These are phyloP conservation scores for Medicago arabica DNA, from an alignment of 306 rosid genomes.

Conservation along the genomic window DNA sequence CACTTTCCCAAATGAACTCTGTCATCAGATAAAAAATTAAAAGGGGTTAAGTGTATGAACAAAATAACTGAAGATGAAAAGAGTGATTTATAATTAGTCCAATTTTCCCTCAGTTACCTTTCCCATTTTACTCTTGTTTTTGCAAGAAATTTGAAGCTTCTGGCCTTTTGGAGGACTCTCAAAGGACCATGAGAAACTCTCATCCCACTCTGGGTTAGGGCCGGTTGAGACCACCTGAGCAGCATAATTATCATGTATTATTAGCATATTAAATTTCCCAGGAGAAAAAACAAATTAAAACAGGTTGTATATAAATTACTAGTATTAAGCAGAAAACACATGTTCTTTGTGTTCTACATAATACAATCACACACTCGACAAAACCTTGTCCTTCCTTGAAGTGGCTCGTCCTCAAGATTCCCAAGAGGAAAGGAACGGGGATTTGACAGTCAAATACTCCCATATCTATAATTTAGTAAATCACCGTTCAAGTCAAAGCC, in stretches of 20 bases:
- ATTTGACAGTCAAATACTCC: conserved; percentile 24
- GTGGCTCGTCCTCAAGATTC: neutral
- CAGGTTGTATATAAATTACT: neutral
- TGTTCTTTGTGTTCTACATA: conserved; percentile 11
- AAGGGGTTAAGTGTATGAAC: conserved; percentile 2
- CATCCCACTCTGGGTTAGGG: conserved; percentile 97
- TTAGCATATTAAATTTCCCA: conserved; percentile 30
- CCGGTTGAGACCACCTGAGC: conserved; percentile 92
- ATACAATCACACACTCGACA: conserved; percentile 1
- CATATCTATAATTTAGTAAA: too few species aligned
- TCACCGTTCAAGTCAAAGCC: too few species aligned
- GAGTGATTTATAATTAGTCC: conserved; percentile 21
- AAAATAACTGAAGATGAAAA: conserved; percentile 16
- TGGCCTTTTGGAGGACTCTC: conserved; percentile 99
- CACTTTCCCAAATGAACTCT: conserved; percentile 98
- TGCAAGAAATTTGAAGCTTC: conserved; percentile 97
- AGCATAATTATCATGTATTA: conserved; percentile 34
- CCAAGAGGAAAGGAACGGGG: conserved; percentile 13
- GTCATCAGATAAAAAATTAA: conserved; percentile 42
- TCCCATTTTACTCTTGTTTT: conserved; percentile 99
- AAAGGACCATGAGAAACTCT: conserved; percentile 94
- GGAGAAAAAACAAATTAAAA: conserved; percentile 14
- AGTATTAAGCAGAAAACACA: conserved; percentile 12
- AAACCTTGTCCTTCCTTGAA: conserved; percentile 3
- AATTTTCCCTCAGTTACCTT: conserved; percentile 58